Percentiles rank a stretch among this genome's conserved stretches.
Evolutionary conservation across 1,284 basidiomycete genomes (phyloP).

Genomic region (Trichosporon coremiiforme): DNA sequence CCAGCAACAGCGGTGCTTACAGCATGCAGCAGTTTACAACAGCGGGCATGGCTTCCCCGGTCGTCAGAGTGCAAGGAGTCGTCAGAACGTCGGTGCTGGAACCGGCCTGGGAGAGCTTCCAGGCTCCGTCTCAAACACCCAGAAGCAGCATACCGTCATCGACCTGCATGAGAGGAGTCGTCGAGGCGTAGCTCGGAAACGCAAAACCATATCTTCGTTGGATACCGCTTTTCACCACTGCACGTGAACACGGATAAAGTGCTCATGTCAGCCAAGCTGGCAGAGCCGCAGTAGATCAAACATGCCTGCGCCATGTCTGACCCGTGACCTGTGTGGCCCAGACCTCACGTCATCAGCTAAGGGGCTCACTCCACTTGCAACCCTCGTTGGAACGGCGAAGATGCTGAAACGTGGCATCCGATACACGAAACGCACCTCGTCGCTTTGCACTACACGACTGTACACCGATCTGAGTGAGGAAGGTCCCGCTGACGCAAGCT

Average conservation of each 20-base stretch:
- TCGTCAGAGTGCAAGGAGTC: not conserved
- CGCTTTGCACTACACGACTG: too few relatives aligned
- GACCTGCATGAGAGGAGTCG: too few relatives aligned
- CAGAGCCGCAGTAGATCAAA: not conserved
- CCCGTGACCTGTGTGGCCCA: not conserved
- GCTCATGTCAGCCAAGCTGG: not conserved
- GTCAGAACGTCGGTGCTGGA: not conserved
- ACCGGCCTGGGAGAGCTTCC: not conserved
- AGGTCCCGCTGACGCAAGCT: too few relatives aligned
- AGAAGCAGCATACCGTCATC: not conserved
- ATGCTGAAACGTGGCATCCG: not conserved
- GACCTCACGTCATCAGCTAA: not conserved
- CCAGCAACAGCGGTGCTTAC: not conserved
- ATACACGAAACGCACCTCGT: not conserved
- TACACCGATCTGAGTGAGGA: too few relatives aligned
- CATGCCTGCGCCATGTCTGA: not conserved
- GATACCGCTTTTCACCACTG: not conserved
- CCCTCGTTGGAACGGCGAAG: not conserved
- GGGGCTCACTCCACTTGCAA: not conserved
- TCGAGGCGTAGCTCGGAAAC: conserved; percentile 5
- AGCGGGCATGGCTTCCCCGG: not conserved
- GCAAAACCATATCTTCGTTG: not conserved
- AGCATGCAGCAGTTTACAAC: not conserved
- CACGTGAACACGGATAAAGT: not conserved
- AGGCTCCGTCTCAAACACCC: not conserved